phyloP scores from a whole-genome alignment of 176 grass and related monocot genomes.

The Oryza brachyantha region DNA sequence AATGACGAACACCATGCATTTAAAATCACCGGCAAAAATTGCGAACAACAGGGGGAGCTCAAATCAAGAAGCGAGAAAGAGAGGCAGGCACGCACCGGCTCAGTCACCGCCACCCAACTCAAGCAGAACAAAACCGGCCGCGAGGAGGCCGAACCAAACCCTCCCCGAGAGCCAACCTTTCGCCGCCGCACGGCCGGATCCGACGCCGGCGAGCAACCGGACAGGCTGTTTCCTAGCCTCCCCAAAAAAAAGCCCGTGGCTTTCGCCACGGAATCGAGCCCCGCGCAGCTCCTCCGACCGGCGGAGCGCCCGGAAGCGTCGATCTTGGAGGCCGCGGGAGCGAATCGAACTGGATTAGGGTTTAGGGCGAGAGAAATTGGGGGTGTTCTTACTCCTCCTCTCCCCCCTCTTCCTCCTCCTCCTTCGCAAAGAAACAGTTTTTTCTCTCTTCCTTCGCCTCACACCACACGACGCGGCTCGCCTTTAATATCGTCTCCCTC shows the following conservation, averaged over 20 bases:
- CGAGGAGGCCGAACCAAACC: not conserved
- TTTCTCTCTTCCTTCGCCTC: too few species aligned
- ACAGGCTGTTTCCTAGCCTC: not conserved
- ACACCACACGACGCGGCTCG: too few species aligned
- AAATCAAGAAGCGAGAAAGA: not conserved
- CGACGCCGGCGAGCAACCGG: slow-evolving; percentile 16
- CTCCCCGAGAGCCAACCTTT: not conserved
- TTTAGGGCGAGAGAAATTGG: slow-evolving; percentile 28
- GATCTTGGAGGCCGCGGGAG: not conserved
- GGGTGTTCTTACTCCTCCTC: not conserved
- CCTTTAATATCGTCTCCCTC: too few species aligned
- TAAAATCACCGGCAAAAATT: not conserved
- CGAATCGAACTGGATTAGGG: slow-evolving; percentile 28
- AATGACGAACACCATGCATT: not conserved
- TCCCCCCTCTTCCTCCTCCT: not conserved
- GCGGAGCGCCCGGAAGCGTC: not conserved
- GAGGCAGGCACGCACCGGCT: slow-evolving; percentile 28
- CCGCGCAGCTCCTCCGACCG: not conserved
- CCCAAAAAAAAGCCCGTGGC: not conserved
- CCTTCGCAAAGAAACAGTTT: not conserved
- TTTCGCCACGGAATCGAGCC: not conserved
- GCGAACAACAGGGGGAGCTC: not conserved
- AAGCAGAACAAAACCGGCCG: slow-evolving; percentile 20
- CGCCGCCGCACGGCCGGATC: slow-evolving; percentile 25
- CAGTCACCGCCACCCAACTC: slow-evolving; percentile 1